Base-by-base conservation (phyloP, 805 yeast species). In the Schwanniomyces yamadae region DNA sequence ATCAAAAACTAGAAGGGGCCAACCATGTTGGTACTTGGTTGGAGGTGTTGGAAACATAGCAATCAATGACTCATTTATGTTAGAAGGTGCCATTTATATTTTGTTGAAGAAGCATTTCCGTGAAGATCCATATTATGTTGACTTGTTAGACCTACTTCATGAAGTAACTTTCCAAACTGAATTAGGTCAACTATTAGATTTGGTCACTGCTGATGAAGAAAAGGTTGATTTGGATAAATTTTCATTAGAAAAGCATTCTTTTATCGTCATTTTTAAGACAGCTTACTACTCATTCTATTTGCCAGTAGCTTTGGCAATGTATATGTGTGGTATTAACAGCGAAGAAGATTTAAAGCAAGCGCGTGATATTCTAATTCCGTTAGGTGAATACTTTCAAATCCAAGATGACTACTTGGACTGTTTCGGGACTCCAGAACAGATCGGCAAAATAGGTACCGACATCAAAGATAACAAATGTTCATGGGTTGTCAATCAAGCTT, bases 381-480 rank as follows among this genome's bases (percentile, higher is more conserved):
- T 93, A 49, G 99, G 99, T 41, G 97, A 93, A 64, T 93, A 93
- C 63, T 93, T 93, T 82, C 99, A 93, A 72, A 87, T 93, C 50
- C 99, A 93, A 70, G 99, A 93, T 60, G 99, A 93, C 63, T 93
- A 75, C 70, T 77, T 93, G 48, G 99, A 93, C 66, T 87, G 96
- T 64, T 93, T 87, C 57, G 99, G 99, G 48, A 88, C 91, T 52
- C 96, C 99, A 28, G 95, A 86, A 58, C 88, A 91, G 55, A 93
- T 90, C 57, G 99, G 99, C 45, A 93, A 93, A 74, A 88, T 93
- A 50, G 99, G 99, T 50, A 93, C 99, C 41, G 99, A 93, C 62
- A 93, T 93, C 57, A 85, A 85, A 69, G 99, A 93, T 67, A 93
- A 93, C 78, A 93, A 93, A 67, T 93, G 99, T 66, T 85, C 96